A percentile compares a stretch with the other conserved stretches of the same genome.
Evolutionary conservation across 352 stramenopile species (phyloP).

Genomic region (Globisporangium radiosum): DNA sequence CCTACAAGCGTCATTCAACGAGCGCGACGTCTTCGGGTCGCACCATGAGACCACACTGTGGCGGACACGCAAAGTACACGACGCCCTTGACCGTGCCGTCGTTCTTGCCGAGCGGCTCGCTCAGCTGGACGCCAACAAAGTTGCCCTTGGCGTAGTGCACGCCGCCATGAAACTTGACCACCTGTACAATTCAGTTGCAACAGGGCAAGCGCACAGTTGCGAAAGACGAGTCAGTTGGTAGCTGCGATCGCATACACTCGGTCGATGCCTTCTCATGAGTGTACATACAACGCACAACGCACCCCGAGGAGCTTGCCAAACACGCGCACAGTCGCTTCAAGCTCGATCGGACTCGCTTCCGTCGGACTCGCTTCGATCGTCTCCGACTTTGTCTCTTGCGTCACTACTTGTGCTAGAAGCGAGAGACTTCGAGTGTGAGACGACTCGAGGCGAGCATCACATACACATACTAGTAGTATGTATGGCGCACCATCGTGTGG

Average conservation of each 20-base stretch:
- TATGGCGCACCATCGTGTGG: background rate
- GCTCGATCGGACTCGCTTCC: slow-evolving; percentile 1
- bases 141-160: slow-evolving; percentile 74
- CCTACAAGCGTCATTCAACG: background rate
- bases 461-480: no score
- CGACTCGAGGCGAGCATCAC: no score
- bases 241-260: background rate
- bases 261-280: background rate
- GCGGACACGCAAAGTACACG: slow-evolving; percentile 52
- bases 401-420: no score
- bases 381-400: background rate
- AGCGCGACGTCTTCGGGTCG: slow-evolving; percentile 31
- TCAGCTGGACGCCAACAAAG: slow-evolving; percentile 58
- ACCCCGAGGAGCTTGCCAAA: slow-evolving; percentile 33
- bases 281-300: slow-evolving; percentile 10
- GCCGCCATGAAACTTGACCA: slow-evolving; percentile 49
- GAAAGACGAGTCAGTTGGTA: background rate
- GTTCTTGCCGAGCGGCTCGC: slow-evolving; percentile 62
- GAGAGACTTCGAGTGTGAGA: background rate
- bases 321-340: slow-evolving; percentile 31
- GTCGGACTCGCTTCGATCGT: background rate
- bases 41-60: slow-evolving; percentile 64
- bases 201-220: no score
- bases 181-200: slow-evolving; percentile 10
- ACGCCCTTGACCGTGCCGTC: slow-evolving; percentile 61